Evolutionary conservation across 202 grass and related monocot species (phyloP).

Genomic region (Panicum virgatum): DNA sequence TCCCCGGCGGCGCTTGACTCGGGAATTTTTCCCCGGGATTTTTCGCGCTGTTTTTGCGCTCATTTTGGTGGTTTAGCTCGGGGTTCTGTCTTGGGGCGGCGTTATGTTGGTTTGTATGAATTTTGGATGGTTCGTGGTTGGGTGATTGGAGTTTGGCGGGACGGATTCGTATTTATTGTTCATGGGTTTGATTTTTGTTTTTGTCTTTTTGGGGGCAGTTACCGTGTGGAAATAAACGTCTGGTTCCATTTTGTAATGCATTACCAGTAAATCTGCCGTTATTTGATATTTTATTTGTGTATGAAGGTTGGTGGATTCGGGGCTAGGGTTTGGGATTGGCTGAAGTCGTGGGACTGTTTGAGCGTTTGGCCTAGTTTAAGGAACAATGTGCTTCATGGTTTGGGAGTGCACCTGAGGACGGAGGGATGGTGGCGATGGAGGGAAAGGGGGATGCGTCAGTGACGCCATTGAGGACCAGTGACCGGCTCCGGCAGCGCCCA

Average conservation of each 20-base stretch:
- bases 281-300: neutral
- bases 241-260: conserved; percentile 39
- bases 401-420: conserved; percentile 30
- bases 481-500: conserved; percentile 67
- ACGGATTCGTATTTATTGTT: conserved; percentile 21
- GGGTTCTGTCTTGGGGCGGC: neutral
- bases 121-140: conserved; percentile 12
- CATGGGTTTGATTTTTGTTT: neutral
- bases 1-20: neutral
- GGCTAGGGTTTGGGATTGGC: conserved; percentile 52
- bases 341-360: conserved; percentile 18
- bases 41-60: neutral
- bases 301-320: conserved; percentile 35
- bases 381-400: conserved; percentile 15
- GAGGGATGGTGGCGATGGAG: conserved; percentile 52
- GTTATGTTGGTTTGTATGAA: neutral
- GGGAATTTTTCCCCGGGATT: neutral
- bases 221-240: neutral
- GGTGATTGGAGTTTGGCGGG: conserved; percentile 13
- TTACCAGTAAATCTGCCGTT: neutral
- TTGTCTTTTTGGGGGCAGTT: conserved; percentile 12
- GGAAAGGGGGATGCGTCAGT: conserved; percentile 59
- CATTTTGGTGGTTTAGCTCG: conserved; percentile 36
- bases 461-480: conserved; percentile 73
- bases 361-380: conserved; percentile 33